Conservation (phyloP, 2,329 filamentous ascomycete genomes). For the Phaeosphaeria sp. region DNA sequence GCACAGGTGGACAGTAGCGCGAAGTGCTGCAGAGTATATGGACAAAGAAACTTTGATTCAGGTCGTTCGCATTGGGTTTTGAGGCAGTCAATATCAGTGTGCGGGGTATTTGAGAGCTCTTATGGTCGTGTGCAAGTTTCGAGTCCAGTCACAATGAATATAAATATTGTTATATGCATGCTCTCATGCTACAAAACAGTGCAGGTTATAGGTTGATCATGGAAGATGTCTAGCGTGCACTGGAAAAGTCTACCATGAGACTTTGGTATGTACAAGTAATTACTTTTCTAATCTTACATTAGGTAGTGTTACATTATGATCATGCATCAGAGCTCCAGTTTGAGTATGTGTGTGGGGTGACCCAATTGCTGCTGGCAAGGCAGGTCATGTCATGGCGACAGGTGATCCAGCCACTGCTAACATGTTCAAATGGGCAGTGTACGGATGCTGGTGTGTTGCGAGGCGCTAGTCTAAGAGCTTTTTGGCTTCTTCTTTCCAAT, state of each 20-base stretch:
- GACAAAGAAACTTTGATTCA: too few relatives aligned
- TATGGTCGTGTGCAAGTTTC: too few relatives aligned
- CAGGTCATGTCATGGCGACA: too few relatives aligned
- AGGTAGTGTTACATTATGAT: slow-evolving; percentile 5
- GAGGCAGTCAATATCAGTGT: too few relatives aligned
- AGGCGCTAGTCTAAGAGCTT: slow-evolving; percentile 9
- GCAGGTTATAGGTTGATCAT: neutral
- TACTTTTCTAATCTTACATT: neutral
- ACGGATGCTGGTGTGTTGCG: neutral
- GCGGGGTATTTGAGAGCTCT: too few relatives aligned
- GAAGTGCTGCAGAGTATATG: too few relatives aligned
- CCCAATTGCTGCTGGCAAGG: too few relatives aligned
- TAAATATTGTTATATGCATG: neutral
- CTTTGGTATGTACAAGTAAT: neutral
- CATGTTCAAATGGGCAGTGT: too few relatives aligned
- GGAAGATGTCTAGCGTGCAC: neutral
- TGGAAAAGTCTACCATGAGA: neutral
- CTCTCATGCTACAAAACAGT: neutral
- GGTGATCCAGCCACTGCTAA: neutral
- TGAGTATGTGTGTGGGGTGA: neutral
- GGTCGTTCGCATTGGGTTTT: too few relatives aligned
- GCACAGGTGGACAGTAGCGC: too few relatives aligned
- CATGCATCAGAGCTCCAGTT: neutral
- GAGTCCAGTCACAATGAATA: too few relatives aligned
- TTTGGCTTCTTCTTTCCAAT: slow-evolving; percentile 77